These are phyloP conservation scores for Thraustotheca clavata DNA, from an alignment of 352 stramenopile genomes.

Conservation along the genomic window DNA sequence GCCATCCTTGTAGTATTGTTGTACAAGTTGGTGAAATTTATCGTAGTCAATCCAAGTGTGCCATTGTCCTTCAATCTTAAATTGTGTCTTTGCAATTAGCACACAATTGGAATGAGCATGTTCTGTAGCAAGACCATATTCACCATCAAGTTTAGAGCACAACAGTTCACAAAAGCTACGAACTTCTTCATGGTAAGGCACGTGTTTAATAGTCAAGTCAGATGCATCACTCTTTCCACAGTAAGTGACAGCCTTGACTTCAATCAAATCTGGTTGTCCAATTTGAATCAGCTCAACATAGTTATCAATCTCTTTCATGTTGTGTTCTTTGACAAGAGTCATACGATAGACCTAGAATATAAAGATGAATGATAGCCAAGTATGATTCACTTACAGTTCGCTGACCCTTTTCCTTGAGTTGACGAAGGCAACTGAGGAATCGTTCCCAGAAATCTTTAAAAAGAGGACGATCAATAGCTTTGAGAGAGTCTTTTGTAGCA, in stretches of 20 bases:
- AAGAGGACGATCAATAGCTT: constrained; percentile 92
- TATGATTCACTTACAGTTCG: constrained; percentile 67
- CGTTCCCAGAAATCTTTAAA: constrained; percentile 98
- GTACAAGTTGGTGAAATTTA: constrained; percentile 90
- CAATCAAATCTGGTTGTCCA: constrained; percentile 88
- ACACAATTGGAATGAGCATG: constrained; percentile 96
- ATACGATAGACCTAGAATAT: constrained; percentile 80
- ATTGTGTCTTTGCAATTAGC: constrained; percentile 89
- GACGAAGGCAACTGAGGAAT: constrained; percentile 85
- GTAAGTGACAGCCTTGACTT: constrained; percentile 98
- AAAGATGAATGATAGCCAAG: background rate
- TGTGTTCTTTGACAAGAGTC: constrained; percentile 98
- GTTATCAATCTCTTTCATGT: constrained; percentile 93
- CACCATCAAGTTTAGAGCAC: constrained; percentile 60
- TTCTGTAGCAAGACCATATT: constrained; percentile 92
- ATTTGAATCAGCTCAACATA: constrained; percentile 93
- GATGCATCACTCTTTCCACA: constrained; percentile 97
- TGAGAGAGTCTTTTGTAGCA: constrained; percentile 92
- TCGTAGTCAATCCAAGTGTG: constrained; percentile 99
- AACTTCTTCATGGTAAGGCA: constrained; percentile 97
- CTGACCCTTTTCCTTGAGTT: constrained; percentile 92
- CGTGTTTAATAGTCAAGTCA: constrained; percentile 97
- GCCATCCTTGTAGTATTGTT: constrained; percentile 60
- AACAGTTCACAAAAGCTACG: constrained; percentile 84
- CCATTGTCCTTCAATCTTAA: constrained; percentile 88